These are phyloP conservation scores for Euphorbia schlechtendalii DNA, from an alignment of 441 rosid genomes.

Conservation along the genomic window DNA sequence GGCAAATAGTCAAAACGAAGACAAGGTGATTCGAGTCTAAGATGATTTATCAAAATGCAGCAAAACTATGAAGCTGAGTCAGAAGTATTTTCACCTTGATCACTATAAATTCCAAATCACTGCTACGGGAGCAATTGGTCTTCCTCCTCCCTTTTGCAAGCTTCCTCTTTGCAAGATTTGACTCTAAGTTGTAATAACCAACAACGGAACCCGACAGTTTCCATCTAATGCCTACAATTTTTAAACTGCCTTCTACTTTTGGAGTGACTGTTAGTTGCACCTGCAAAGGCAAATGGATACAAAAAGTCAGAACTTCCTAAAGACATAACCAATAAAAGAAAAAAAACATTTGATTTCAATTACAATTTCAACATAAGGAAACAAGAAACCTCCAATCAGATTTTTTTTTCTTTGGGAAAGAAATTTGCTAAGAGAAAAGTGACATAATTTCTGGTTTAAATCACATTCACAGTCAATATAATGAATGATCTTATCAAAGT, in stretches of 20 bases:
- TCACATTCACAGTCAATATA: not conserved
- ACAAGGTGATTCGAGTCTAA: conserved; percentile 13
- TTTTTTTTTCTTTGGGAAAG: not conserved
- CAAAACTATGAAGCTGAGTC: conserved; percentile 11
- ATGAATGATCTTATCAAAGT: not conserved
- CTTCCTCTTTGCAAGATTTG: too few relatives aligned
- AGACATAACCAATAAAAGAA: conserved; percentile 7
- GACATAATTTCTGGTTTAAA: not conserved
- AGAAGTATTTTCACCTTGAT: too few relatives aligned
- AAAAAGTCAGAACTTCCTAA: conserved; percentile 12
- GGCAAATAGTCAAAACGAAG: conserved; percentile 9
- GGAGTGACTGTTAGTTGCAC: conserved; percentile 89
- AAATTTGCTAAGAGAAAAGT: not conserved
- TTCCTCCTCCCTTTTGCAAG: too few relatives aligned
- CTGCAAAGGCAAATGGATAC: conserved; percentile 30
- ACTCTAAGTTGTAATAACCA: conserved; percentile 70
- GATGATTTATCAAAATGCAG: conserved; percentile 14
- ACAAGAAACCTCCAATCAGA: not conserved
- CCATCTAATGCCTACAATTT: conserved; percentile 90
- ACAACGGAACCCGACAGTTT: conserved; percentile 74
- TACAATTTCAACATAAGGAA: not conserved
- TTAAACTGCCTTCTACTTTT: conserved; percentile 73
- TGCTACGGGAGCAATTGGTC: too few relatives aligned
- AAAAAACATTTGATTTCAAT: not conserved
- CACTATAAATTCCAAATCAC: too few relatives aligned